A percentile compares a stretch with the other conserved stretches of the same genome.
These are phyloP conservation scores for Pistacia atlantica DNA, from an alignment of 345 rosid species.

Conservation along the genomic window DNA sequence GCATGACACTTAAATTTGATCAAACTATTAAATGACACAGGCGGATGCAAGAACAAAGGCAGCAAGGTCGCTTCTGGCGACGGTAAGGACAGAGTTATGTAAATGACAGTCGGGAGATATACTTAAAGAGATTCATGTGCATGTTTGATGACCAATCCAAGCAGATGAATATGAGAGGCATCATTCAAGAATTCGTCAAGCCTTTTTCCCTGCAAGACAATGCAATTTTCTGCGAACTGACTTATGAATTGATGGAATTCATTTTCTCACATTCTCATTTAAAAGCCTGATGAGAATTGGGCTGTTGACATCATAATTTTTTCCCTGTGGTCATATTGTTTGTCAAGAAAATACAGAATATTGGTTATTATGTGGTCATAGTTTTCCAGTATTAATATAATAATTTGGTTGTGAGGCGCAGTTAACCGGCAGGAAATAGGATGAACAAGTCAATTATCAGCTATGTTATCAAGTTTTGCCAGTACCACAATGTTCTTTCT, in stretches of 20 bases:
- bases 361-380: not conserved
- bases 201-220: not conserved
- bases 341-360: not conserved
- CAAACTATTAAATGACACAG: constrained; percentile 36
- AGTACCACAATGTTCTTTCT: no score
- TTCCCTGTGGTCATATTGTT: not conserved
- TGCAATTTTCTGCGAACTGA: not conserved
- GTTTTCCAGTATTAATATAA: not conserved
- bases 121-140: not conserved
- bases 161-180: not conserved
- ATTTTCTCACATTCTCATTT: not conserved
- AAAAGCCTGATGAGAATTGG: not conserved
- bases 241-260: not conserved
- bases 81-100: constrained; percentile 37
- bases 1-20: constrained; percentile 6
- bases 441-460: not conserved
- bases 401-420: not conserved
- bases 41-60: constrained; percentile 84
- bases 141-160: not conserved
- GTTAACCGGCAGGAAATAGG: not conserved
- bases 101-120: constrained; percentile 2
- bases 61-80: constrained; percentile 59
- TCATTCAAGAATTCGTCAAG: not conserved
- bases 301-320: not conserved
- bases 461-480: not conserved